Evolutionary conservation across 441 rosid genomes (phyloP).

Genomic region (Eruca vesicaria): DNA sequence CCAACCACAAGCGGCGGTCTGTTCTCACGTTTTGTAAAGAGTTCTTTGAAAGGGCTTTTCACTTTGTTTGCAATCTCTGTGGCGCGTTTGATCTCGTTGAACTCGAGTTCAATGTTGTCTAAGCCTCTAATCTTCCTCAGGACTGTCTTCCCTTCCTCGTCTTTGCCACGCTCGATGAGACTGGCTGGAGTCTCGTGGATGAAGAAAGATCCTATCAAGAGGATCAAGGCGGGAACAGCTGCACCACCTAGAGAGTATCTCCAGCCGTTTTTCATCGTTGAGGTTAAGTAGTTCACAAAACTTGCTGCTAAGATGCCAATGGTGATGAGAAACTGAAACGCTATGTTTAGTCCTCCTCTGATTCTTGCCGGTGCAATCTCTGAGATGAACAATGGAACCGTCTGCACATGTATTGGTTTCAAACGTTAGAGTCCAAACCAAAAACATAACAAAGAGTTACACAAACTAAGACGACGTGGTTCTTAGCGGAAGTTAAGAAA

Average conservation of each 20-base stretch:
- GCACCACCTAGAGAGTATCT: slow-evolving; percentile 73
- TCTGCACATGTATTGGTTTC: slow-evolving; percentile 39
- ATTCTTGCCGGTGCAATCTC: slow-evolving; percentile 67
- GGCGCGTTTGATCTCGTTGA: slow-evolving; percentile 44
- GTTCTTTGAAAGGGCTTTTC: slow-evolving; percentile 46
- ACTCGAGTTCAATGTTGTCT: slow-evolving; percentile 50
- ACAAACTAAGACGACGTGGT: not conserved
- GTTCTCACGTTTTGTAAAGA: slow-evolving; percentile 32
- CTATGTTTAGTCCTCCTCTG: slow-evolving; percentile 66
- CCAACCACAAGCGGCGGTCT: slow-evolving; percentile 59
- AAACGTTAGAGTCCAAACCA: not conserved
- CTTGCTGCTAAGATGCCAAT: slow-evolving; percentile 65
- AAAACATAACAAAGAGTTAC: not conserved
- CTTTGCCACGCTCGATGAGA: slow-evolving; percentile 62
- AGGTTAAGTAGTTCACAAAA: slow-evolving; percentile 48
- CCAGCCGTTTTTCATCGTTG: slow-evolving; percentile 56
- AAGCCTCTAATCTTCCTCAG: slow-evolving; percentile 61
- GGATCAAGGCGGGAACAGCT: slow-evolving; percentile 55
- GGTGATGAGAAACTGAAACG: slow-evolving; percentile 73
- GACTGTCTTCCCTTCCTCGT: slow-evolving; percentile 39
- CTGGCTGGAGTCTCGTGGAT: slow-evolving; percentile 78
- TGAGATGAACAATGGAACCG: slow-evolving; percentile 77
- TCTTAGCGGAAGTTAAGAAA: too few species aligned
- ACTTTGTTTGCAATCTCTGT: slow-evolving; percentile 47
- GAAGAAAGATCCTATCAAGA: slow-evolving; percentile 57